Evolutionary conservation across 371 early-diverging fungal genomes (phyloP).

Genomic region (Vairimorpha ceranae): DNA sequence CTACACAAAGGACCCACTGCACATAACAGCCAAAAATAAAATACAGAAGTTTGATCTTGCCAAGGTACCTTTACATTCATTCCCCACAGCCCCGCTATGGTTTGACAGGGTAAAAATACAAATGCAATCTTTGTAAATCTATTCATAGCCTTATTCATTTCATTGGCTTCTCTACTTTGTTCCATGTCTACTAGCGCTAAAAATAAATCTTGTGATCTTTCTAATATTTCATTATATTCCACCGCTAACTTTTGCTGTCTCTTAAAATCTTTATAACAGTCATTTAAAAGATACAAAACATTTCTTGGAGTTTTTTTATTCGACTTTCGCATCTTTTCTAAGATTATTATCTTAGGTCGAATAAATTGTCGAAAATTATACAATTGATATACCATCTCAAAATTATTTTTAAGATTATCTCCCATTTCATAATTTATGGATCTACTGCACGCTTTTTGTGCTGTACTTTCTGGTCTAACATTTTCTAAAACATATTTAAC

Average conservation of each 20-base stretch:
- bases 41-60: slow-evolving; percentile 10
- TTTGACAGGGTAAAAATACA: slow-evolving; percentile 58
- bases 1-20: slow-evolving; percentile 6
- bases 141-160: slow-evolving; percentile 59
- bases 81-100: slow-evolving; percentile 60
- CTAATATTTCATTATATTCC: slow-evolving; percentile 49
- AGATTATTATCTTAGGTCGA: slow-evolving; percentile 53
- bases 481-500: slow-evolving; percentile 46
- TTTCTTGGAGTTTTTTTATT: slow-evolving; percentile 30
- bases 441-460: slow-evolving; percentile 23
- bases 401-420: slow-evolving; percentile 45
- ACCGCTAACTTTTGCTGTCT: slow-evolving; percentile 28
- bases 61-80: slow-evolving; percentile 61
- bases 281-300: slow-evolving; percentile 27
- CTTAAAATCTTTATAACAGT: slow-evolving; percentile 45
- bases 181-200: slow-evolving; percentile 57
- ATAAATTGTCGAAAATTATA: slow-evolving; percentile 36
- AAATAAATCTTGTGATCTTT: slow-evolving; percentile 58
- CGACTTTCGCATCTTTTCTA: slow-evolving; percentile 33
- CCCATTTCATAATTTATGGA: slow-evolving; percentile 27
- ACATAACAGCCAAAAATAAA: slow-evolving; percentile 40
- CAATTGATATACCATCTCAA: slow-evolving; percentile 45
- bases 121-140: slow-evolving; percentile 53
- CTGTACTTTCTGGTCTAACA: slow-evolving; percentile 28
- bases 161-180: slow-evolving; percentile 55